phyloP scores from a whole-genome alignment of 2,329 filamentous ascomycete species.

The Epichloe sylvatica region DNA sequence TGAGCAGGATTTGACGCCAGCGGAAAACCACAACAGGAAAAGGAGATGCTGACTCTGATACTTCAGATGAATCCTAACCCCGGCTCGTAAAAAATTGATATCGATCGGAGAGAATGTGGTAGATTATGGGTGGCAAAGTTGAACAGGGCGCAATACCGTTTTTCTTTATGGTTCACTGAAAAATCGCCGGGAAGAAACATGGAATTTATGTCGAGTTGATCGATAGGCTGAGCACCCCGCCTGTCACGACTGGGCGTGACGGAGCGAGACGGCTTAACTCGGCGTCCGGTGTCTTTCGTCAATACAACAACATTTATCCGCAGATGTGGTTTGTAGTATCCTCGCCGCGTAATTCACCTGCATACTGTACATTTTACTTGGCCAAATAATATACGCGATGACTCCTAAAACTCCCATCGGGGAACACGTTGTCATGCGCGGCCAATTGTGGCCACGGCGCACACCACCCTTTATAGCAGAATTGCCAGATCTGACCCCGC shows the following conservation, averaged over 20 bases:
- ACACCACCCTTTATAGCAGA: no score
- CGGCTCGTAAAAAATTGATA: conserved; percentile 40
- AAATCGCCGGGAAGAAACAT: conserved; percentile 20
- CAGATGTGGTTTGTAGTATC: conserved; percentile 2
- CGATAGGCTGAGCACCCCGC: conserved; percentile 20
- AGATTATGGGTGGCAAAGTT: conserved; percentile 16
- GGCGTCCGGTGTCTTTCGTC: conserved; percentile 29
- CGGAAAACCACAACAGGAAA: neutral
- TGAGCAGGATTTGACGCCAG: conserved; percentile 26
- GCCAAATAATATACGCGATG: neutral
- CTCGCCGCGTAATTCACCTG: neutral
- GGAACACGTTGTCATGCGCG: no score
- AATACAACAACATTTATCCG: conserved; percentile 24
- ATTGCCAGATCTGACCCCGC: no score
- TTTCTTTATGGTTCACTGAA: neutral
- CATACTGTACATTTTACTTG: neutral
- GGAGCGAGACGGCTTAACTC: conserved; percentile 24
- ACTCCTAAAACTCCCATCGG: no score
- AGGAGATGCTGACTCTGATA: conserved; percentile 12
- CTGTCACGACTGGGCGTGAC: conserved; percentile 17
- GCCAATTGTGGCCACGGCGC: no score
- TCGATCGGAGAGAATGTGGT: conserved; percentile 10
- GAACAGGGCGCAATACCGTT: conserved; percentile 1
- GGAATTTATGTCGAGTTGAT: conserved; percentile 23
- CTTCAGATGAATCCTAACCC: conserved; percentile 77